Base-by-base conservation (phyloP, 495 filamentous ascomycete species). In the Podospora australis region DNA sequence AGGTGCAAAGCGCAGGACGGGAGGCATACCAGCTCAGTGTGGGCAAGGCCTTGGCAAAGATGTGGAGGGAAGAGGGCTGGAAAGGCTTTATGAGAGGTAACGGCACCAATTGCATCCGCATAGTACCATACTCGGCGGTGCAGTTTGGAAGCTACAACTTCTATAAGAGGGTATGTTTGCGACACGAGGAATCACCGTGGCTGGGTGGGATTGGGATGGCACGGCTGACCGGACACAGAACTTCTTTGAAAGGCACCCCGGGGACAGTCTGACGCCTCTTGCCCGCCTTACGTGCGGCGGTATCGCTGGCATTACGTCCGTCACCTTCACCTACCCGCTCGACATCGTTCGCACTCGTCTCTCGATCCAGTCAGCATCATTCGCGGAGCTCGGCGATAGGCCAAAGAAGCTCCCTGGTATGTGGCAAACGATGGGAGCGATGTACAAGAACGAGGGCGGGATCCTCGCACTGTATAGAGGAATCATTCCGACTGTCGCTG, bases 141-240 rank as follows among this genome's bases (percentile, higher is more conserved):
- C 92, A 98, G 64, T 98, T 98, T 69, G 88, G 90, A 32, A 91
- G 88, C 60, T 98, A 97, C 66, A 96, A 91, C 61, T 84, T 97
- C 53, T 98, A 97, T 67, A 96, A 95, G 71, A 79, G 81, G 72
- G 91, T 95, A 70, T 64, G 82, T 72, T 26, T 3, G 20, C 3
- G 21, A 21, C 13, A 3, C 34, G 24, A n/a, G n/a, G n/a, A n/a
- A n/a, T n/a, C n/a, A n/a, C n/a, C n/a, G n/a, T n/a, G n/a, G n/a
- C n/a, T n/a, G n/a, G n/a, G 7, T 20, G 51, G 13, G n/a, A 14
- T 19, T 36, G 49, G 59, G 34, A 62, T 54, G 35, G 8, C 13
- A 2, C 36, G 53, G 6, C 40, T 47, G 29, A 53, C 28, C 3
- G 10, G 11, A 6, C 20, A 1, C 48, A 71, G 53, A 66, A 90